Base-by-base conservation (phyloP, 2,329 filamentous ascomycete genomes). In the Penicillium sp. region DNA sequence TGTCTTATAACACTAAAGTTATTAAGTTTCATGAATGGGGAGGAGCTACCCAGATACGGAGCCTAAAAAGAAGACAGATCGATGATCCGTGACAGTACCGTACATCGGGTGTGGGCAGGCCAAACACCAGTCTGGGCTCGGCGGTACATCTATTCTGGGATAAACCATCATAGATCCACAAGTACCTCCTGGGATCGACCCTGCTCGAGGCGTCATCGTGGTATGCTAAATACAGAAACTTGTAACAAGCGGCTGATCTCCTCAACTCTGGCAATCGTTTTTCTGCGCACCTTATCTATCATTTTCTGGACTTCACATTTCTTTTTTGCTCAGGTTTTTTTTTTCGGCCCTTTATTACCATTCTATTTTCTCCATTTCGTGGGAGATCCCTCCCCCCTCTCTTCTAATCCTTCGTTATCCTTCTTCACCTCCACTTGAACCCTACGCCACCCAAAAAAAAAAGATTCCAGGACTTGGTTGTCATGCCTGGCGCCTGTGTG, bases 401-500 rank as follows among this genome's bases (percentile, higher is more conserved):
- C 23, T 38, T 34, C 38, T 36, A 33, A 49, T 47, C 34, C 42
- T 51, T 33, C 41, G 45, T 28, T 42, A 24, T 41, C n/a, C 28
- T 47, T 29, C 45, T 49, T 45, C 46, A 38, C 31, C 44, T 39
- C 38, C 21, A 41, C 16, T 23, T 23, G 33, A 13, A 26, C 36
- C 39, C 21, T 28, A 23, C 18, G 24, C 43, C 38, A 47, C 18
- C 42, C 36, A 45, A 49, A 41, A 39, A 47, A 49, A 51, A 51
- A 51, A 48, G 33, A 51, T 36, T 39, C 34, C 26, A 16, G 44
- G 41, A 44, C 47, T 57, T 55, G 54, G 55, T 61, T 67, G 64
- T 69, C 66, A 68, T 67, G 67, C 67, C 67, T 68, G 64, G 62
- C 64, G 62, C 57, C 62, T 67, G 68, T 71, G 68, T 70, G 67